phyloP scores from a whole-genome alignment of 1,139 yeast genomes.

The Suhomyces chickasaworum region DNA sequence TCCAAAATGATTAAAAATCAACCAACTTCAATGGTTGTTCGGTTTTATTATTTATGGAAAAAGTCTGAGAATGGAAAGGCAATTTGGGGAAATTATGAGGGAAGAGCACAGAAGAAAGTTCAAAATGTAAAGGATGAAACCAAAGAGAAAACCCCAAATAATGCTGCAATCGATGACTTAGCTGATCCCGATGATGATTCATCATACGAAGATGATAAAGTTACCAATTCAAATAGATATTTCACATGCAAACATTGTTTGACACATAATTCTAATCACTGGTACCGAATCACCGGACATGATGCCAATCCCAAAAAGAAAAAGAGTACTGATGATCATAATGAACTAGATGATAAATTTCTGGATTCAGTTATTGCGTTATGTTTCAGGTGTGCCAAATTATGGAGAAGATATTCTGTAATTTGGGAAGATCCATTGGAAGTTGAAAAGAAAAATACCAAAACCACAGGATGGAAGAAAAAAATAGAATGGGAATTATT shows the following conservation, averaged over 20 bases:
- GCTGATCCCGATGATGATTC: slow-evolving; percentile 76
- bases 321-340: slow-evolving; percentile 22
- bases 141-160: slow-evolving; percentile 20
- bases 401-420: slow-evolving; percentile 91
- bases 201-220: slow-evolving; percentile 58
- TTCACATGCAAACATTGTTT: slow-evolving; percentile 69
- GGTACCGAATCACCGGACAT: slow-evolving; percentile 75
- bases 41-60: slow-evolving; percentile 90
- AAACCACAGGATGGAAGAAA: slow-evolving; percentile 55
- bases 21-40: slow-evolving; percentile 72
- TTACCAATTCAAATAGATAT: slow-evolving; percentile 32
- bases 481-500: slow-evolving; percentile 72
- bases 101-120: slow-evolving; percentile 60
- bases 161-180: slow-evolving; percentile 32
- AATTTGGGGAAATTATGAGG: slow-evolving; percentile 84
- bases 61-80: slow-evolving; percentile 72
- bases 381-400: slow-evolving; percentile 81
- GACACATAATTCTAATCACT: slow-evolving; percentile 54
- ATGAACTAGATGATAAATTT: slow-evolving; percentile 20
- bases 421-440: slow-evolving; percentile 85
- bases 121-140: slow-evolving; percentile 38
- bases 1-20: slow-evolving; percentile 69
- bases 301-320: slow-evolving; percentile 30
- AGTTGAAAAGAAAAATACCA: slow-evolving; percentile 51
- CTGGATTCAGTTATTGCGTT: slow-evolving; percentile 51